Evolutionary conservation across 2,329 filamentous ascomycete species (phyloP), one percentile per base, ranked within the genome.

Genomic region (Paraphaeosphaeria sporulosa): DNA sequence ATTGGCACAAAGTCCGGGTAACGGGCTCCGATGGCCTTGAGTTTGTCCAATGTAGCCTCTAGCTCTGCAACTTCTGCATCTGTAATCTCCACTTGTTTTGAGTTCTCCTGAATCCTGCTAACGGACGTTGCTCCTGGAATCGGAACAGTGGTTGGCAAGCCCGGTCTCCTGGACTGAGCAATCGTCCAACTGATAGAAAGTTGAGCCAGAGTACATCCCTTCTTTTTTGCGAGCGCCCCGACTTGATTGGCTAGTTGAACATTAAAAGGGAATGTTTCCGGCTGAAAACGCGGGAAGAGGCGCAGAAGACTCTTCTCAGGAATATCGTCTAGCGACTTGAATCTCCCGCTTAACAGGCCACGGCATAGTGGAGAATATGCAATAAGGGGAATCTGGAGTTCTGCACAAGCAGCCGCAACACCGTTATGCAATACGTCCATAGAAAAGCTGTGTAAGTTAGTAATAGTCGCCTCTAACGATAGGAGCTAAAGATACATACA

Each of bases 331-430:
- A 71, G 57, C 8, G 71, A 77, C 61, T 79, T 80, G 61, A 84
- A 75, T 63, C 65, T 43, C 53, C 61, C 70, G 3, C 68, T 71
- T 19, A 76, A 65, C 78, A 85, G 82, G 12, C 86, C 86, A 17
- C 84, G 79, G 1, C 89, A 87, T 0, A 92, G 79, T 0, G 90
- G 90, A 32, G 87, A 88, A 75, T 92, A 92, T 0, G 53, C 65
- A 17, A 91, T 76, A 46, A 93, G 76, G 0, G 89, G 87, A 62
- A 93, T 91, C 50, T 81, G 78, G 52, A 89, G 76, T 67, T 93
- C 82, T 27, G 25, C 25, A 27, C 25, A 27, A 27, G 25, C 25
- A 27, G 25, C 25, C 25, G 25, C 25, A 27, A 27, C 25, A 27
- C 25, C 25, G 25, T 27, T 27, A 27, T 27, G 25, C 25, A 27